Evolutionary conservation across 1,284 basidiomycete species (phyloP), one percentile per base, ranked within the genome.

Genomic region (Leccinum griseonigrum): DNA sequence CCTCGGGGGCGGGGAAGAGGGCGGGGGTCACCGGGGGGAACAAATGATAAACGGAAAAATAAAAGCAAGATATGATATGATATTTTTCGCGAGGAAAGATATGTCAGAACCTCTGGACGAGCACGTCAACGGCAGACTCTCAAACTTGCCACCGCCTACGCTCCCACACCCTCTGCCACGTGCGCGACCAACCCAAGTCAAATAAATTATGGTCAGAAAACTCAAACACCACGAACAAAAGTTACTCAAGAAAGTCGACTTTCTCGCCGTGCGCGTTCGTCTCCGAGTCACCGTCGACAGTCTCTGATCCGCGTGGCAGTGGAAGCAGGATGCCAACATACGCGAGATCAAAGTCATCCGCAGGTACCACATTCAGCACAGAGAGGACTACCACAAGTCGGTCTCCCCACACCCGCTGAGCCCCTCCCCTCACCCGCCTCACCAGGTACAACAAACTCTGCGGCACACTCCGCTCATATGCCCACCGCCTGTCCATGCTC

Each of bases 271-370:
- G 88, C 81, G 88, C 81, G 18, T 46, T 43, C 40, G n/a, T 16
- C 18, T 16, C 55, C 28, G n/a, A 4, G 13, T 14, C 26, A 28
- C 32, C 18, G 58, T 5, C 28, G 31, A 9, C 13, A 40, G 40
- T 34, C n/a, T 57, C 32, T 61, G 56, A 60, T 53, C 46, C 22
- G 53, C 48, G 14, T 46, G 18, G 48, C 75, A 98, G 91, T 99
- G 97, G 97, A 98, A 96, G 79, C 90, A 95, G 77, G 96, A 98
- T 87, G 88, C 92, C 9, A 92, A 90, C 72, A 79, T 92, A 54
- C 88, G 97, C 56, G 97, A 99, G 81, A 87, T 95, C 76, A 95
- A 92, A 76, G 92, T 99, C 61, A 93, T 99, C 88, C 86, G 97
- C 52, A 81, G 95, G 63, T 99, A 98, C 76, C 97, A 99, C 78